Percentiles rank a stretch among this genome's conserved stretches.
Conservation (phyloP, 768 basidiomycete species). For the Cystofilobasidium ferigula region DNA sequence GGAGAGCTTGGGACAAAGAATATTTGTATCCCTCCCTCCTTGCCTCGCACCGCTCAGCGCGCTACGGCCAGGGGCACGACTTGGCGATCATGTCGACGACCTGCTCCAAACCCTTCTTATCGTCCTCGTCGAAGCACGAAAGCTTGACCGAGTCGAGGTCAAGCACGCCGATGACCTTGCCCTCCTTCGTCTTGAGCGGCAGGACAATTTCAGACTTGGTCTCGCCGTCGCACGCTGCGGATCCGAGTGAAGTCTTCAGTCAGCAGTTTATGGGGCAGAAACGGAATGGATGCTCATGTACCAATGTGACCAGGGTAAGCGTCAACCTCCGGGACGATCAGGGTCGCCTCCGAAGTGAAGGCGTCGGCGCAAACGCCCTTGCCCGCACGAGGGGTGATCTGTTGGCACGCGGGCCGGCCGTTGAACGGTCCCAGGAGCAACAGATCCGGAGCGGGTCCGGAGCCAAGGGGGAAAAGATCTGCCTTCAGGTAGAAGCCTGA, state of each 20-base stretch:
- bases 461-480: constrained; percentile 47
- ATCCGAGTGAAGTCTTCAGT: neutral
- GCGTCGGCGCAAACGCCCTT: constrained; percentile 69
- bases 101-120: constrained; percentile 61
- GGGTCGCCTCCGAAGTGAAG: constrained; percentile 48
- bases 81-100: constrained; percentile 55
- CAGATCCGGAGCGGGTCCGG: constrained; percentile 26
- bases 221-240: constrained; percentile 63
- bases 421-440: constrained; percentile 74
- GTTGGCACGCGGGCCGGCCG: constrained; percentile 84
- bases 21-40: no score
- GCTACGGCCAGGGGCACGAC: constrained; percentile 8
- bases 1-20: no score
- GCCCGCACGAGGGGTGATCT: constrained; percentile 44
- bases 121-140: constrained; percentile 63
- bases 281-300: no score
- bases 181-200: constrained; percentile 44
- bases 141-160: constrained; percentile 74
- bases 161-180: constrained; percentile 44
- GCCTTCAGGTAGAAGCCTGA: constrained; percentile 80
- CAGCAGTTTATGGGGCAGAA: no score
- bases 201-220: constrained; percentile 85
- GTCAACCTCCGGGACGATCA: constrained; percentile 58
- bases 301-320: constrained; percentile 80
- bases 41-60: neutral